Evolutionary conservation across 257 asterid species (phyloP), one percentile per base, ranked within the genome.

Genomic region (Ilex asprella): DNA sequence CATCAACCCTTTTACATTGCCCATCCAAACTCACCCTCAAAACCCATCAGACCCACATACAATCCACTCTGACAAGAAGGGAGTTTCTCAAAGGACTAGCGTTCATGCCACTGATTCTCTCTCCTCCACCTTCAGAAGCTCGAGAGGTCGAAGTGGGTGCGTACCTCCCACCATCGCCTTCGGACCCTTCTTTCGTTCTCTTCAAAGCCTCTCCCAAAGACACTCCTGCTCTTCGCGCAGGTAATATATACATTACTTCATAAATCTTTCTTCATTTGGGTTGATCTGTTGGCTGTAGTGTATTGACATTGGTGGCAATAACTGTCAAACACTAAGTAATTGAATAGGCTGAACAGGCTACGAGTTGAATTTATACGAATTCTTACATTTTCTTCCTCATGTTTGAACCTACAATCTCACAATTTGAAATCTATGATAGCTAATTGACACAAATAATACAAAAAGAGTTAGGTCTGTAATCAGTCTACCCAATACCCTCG

Each of bases 141-240:
- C 82, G 83, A 68, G 97, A 93, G 67, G 82, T 87, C 14, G 99
- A 85, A 67, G 95, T 87, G 52, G 99, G 97, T 3, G 64, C 96
- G 13, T 93, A 77, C 78, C 84, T 93, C 30, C 99, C 96, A 49
- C 76, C 82, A 0, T 86, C 88, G 12, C 81, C 94, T 0, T n/a
- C 63, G 66, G 76, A 89, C 79, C 89, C 91, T 6, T 79, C 97
- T 43, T 93, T 93, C 75, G 99, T 93, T 16, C 78, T 87, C 67
- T 93, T 87, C 80, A 71, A 84, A 44, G 97, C 97, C 67, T 80
- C 95, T 30, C 52, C 84, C 0, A 87, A 85, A 65, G 97, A 93
- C 77, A 92, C 99, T 60, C 99, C 99, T 70, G 97, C 99, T 56
- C 95, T 92, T 55, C 99, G 99, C 73, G 99, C 97, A 68, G 99